phyloP scores from a whole-genome alignment of 441 rosid species.

The Macaranga tanarius region DNA sequence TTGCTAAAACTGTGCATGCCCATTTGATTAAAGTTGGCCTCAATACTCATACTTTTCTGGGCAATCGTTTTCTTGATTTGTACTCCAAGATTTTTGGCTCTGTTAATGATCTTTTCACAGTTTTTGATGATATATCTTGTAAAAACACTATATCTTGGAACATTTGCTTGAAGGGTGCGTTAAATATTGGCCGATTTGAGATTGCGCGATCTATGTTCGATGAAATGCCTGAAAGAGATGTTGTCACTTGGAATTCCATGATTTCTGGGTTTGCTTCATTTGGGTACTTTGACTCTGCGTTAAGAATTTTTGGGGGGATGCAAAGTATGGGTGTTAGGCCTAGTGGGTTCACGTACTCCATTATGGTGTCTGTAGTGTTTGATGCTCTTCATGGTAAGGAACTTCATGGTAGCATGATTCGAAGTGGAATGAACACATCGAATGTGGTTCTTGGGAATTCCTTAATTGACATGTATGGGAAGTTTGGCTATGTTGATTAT shows the following conservation, averaged over 20 bases:
- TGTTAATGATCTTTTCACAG: conserved; percentile 37
- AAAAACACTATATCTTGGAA: conserved; percentile 62
- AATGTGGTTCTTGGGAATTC: conserved; percentile 67
- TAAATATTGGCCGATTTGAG: conserved; percentile 24
- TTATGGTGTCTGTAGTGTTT: conserved; percentile 42
- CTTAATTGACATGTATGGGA: conserved; percentile 67
- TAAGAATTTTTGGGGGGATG: conserved; percentile 49
- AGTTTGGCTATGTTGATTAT: conserved; percentile 45
- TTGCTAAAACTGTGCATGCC: conserved; percentile 47
- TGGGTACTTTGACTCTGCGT: conserved; percentile 39
- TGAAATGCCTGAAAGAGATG: conserved; percentile 63
- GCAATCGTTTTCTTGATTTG: conserved; percentile 63
- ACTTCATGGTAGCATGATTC: conserved; percentile 55
- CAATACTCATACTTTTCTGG: conserved; percentile 48
- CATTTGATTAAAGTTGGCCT: conserved; percentile 59
- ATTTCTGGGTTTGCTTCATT: conserved; percentile 44
- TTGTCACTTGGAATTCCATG: conserved; percentile 70
- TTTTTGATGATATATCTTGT: conserved; percentile 40
- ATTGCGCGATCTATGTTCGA: conserved; percentile 48
- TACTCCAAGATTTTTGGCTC: conserved; percentile 44
- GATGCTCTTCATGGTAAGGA: conserved; percentile 49
- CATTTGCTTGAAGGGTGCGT: conserved; percentile 48
- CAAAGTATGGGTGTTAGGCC: conserved; percentile 42
- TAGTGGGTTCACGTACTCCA: conserved; percentile 56
- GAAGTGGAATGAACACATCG: conserved; percentile 37